Base-by-base conservation (phyloP, 2,329 filamentous ascomycete genomes). In the Pyricularia pennisetigena region DNA sequence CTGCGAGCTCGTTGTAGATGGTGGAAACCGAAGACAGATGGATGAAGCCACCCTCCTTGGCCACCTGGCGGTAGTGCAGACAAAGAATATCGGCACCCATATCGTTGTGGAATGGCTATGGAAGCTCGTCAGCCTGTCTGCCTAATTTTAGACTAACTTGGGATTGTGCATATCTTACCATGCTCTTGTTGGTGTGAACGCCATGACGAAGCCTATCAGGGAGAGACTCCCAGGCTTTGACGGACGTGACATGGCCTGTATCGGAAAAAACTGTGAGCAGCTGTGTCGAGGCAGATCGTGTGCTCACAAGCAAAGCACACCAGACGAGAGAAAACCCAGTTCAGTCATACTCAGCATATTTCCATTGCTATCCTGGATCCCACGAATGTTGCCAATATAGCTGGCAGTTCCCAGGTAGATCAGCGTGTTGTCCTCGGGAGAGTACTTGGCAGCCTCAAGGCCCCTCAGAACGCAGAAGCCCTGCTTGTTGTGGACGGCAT, bases 381-480 rank as follows among this genome's bases (percentile, higher is more conserved):
- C 84, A 57, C 85, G 80, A 64, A 82, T 78, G 54, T 83, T 79
- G 1, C 83, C 86, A 66, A 90, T 80, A 71, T 88, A 82, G 68
- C 80, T 82, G 0, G 86, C 80, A 12, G 89, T 75, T 0, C 84
- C 87, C 4, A 87, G 79, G 71, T 85, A 88, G 62, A 88, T 77
- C 5, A 82, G 78, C 20, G 85, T 75, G 67, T 84, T 85, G 67
- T 89, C 85, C 70, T 86, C 82, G 28, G 79, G 76, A 2, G 81
- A 80, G 73, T 85, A 84, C 1, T 74, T 76, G 2, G 76, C 72
- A 0, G 82, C 78, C 16, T 82, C 79, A 0, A 89, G 76, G 3
- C 87, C 87, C 5, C 82, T 80, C 57, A 90, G 73, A 9, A 88
- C 79, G 65, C 80, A 81, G 70, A 89, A 82, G 0, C 86, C 87